Evolutionary conservation across 768 basidiomycete species (phyloP).

Genomic region (Xanthoconium purpureum): DNA sequence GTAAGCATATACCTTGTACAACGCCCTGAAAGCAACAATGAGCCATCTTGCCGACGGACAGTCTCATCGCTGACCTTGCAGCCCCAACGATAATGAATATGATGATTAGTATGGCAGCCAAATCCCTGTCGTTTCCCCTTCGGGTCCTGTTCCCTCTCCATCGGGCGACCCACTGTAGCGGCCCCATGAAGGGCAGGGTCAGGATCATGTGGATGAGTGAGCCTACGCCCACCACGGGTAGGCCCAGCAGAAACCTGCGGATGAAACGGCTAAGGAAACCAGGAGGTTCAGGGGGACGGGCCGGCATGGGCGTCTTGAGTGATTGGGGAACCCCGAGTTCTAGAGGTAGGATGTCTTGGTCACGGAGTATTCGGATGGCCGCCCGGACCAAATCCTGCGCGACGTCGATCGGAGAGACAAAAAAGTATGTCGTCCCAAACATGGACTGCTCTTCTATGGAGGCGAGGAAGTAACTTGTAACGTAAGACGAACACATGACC

Average conservation of each 20-base stretch:
- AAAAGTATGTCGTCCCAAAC: conserved; percentile 35
- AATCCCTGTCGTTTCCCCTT: conserved; percentile 56
- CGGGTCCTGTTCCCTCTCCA: conserved; percentile 53
- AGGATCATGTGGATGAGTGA: conserved; percentile 72
- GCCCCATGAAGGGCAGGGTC: conserved; percentile 60
- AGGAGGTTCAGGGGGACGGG: conserved; percentile 31
- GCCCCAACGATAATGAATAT: conserved; percentile 60
- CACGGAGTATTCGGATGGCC: conserved; percentile 58
- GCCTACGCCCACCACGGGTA: conserved; percentile 74
- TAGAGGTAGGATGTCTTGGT: conserved; percentile 45
- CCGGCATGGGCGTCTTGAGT: conserved; percentile 19
- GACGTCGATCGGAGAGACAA: conserved; percentile 54
- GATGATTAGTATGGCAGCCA: conserved; percentile 64
- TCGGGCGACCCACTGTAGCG: conserved; percentile 68
- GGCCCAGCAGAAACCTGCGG: conserved; percentile 70
- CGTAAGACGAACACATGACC: conserved; percentile 65
- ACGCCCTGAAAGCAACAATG: conserved; percentile 45
- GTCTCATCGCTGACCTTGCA: conserved; percentile 46
- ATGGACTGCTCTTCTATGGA: conserved; percentile 54
- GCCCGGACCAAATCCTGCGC: conserved; percentile 60
- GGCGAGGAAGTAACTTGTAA: conserved; percentile 65
- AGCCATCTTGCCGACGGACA: conserved; percentile 3
- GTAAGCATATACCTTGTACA: conserved; percentile 65
- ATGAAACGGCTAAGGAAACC: conserved; percentile 55
- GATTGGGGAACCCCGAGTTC: conserved; percentile 17